A percentile compares a stretch with the other conserved stretches of the same genome.
Conservation (phyloP, 148 eudicot genomes). For the Pouteria glomerata region DNA sequence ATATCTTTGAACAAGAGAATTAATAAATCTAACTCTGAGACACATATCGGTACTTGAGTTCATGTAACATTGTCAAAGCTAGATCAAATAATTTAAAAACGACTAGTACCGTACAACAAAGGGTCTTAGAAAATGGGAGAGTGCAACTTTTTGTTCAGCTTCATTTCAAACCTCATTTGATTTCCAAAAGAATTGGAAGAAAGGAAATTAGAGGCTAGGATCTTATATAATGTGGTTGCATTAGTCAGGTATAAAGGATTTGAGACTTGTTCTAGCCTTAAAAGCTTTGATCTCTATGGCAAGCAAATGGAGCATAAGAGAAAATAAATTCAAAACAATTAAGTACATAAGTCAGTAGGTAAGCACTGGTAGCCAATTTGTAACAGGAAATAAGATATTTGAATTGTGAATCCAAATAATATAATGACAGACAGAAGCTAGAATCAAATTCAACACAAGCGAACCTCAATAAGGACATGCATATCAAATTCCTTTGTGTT, state of each 20-base stretch:
- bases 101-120: not conserved
- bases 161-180: not conserved
- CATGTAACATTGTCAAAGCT: no score
- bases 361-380: no score
- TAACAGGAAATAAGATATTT: not conserved
- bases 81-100: no score
- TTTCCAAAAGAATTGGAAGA: not conserved
- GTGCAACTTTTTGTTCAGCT: not conserved
- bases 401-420: not conserved
- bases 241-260: no score
- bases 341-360: no score
- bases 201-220: not conserved
- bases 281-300: no score
- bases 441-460: not conserved
- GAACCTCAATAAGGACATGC: conserved; percentile 98
- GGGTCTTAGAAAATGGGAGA: not conserved
- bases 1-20: no score
- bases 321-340: not conserved
- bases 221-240: not conserved
- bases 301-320: not conserved
- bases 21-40: no score
- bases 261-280: no score
- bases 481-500: conserved; percentile 91
- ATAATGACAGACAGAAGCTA: not conserved
- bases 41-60: no score